A percentile compares a stretch with the other conserved stretches of the same genome.
Conservation (phyloP, 2,329 filamentous ascomycete species). For the Arachnopeziza araneosa region DNA sequence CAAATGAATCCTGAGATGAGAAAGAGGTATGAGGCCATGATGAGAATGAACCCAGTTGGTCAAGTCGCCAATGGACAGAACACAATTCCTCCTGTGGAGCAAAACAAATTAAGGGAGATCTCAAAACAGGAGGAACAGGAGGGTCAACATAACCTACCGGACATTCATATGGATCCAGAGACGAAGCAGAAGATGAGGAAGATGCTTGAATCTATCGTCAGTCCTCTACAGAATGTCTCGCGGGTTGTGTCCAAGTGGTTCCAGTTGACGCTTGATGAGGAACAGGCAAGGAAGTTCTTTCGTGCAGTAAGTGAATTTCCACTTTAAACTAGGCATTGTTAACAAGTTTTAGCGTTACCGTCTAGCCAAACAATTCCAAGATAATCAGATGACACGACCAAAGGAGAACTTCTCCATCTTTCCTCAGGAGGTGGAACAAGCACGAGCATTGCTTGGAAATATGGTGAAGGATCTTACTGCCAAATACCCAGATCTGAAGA, state of each 20-base stretch:
- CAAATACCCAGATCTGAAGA: constrained; percentile 25
- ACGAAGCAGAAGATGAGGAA: constrained; percentile 17
- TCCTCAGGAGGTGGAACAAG: constrained; percentile 45
- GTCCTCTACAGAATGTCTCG: constrained; percentile 21
- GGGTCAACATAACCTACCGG: constrained; percentile 9
- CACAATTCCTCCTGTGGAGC: constrained; percentile 1
- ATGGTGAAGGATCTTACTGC: constrained; percentile 46
- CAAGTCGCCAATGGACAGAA: background rate
- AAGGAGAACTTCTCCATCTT: constrained; percentile 48
- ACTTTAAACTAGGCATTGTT: background rate
- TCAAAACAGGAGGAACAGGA: constrained; percentile 16
- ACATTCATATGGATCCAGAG: constrained; percentile 27
- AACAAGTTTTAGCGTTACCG: constrained; percentile 41
- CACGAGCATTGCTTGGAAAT: constrained; percentile 42
- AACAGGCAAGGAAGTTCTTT: constrained; percentile 25
- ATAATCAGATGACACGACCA: constrained; percentile 39
- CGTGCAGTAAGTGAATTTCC: constrained; percentile 26
- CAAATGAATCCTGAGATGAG: constrained; percentile 25
- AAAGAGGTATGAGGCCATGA: constrained; percentile 25
- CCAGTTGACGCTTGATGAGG: constrained; percentile 26
- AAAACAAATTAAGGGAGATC: constrained; percentile 14
- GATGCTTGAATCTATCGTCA: constrained; percentile 14
- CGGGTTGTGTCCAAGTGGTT: constrained; percentile 27
- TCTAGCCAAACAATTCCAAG: constrained; percentile 46
- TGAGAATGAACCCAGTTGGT: constrained; percentile 6